Percentiles rank a stretch among this genome's conserved stretches.
These are phyloP conservation scores for Komagataella ulmi DNA, from an alignment of 805 yeast species.

Conservation along the genomic window DNA sequence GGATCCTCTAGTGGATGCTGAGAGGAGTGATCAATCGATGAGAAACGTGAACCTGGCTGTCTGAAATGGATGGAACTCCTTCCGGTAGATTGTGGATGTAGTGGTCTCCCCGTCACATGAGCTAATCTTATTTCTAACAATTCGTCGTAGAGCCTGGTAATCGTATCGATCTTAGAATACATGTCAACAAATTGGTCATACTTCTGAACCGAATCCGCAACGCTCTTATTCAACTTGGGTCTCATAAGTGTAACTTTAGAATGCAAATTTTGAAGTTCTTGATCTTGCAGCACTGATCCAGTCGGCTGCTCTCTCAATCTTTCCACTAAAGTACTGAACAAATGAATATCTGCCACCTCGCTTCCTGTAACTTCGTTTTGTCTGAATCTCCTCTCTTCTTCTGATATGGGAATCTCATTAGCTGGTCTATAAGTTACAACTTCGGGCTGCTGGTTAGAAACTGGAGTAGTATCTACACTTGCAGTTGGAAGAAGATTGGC, in stretches of 20 bases:
- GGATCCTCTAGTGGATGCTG: neutral
- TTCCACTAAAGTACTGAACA: constrained; percentile 57
- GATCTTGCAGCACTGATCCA: constrained; percentile 26
- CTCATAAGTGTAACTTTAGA: constrained; percentile 44
- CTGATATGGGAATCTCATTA: neutral
- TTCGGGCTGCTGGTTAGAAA: neutral
- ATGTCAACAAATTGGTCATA: constrained; percentile 57
- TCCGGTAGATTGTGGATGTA: neutral
- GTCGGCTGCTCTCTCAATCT: constrained; percentile 30
- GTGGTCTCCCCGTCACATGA: constrained; percentile 12
- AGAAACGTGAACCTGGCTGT: neutral
- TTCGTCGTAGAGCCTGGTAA: constrained; percentile 64
- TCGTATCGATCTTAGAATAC: constrained; percentile 68
- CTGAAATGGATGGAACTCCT: neutral
- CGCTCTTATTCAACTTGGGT: constrained; percentile 54
- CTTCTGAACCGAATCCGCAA: constrained; percentile 42
- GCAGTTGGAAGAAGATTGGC: constrained; percentile 7
- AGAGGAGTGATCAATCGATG: neutral
- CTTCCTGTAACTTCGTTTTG: constrained; percentile 29
- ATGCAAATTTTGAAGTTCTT: constrained; percentile 42
- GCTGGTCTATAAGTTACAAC: neutral
- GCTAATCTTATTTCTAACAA: constrained; percentile 46
- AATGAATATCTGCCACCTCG: constrained; percentile 59
- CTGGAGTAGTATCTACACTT: neutral
- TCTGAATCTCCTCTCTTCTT: neutral